These are phyloP conservation scores for Coemansia sp. DNA, from an alignment of 371 early-diverging fungal genomes.

Conservation along the genomic window DNA sequence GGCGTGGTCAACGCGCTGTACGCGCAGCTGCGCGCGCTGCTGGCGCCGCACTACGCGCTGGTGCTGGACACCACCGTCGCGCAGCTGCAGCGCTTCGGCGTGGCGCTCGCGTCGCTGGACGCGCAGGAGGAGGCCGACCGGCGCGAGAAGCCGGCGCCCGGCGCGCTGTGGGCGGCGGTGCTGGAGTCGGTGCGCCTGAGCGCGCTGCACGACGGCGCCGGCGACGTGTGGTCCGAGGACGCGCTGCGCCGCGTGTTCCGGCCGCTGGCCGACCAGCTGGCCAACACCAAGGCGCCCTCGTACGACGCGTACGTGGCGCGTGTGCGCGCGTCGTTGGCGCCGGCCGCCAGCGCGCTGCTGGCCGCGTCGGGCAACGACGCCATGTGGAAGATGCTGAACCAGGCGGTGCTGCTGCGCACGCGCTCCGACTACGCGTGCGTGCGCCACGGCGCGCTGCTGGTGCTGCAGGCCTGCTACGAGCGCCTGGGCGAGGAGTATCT, in stretches of 20 bases:
- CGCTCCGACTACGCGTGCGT: slow-evolving; percentile 70
- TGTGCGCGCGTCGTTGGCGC: slow-evolving; percentile 68
- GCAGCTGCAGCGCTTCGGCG: slow-evolving; percentile 57
- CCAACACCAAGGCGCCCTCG: slow-evolving; percentile 52
- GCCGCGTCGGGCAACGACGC: slow-evolving; percentile 76
- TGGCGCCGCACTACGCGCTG: slow-evolving; percentile 80
- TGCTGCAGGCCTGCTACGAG: slow-evolving; percentile 77
- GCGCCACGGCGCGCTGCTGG: slow-evolving; percentile 71
- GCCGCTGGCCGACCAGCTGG: slow-evolving; percentile 68
- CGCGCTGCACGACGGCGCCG: slow-evolving; percentile 40
- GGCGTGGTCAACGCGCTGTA: slow-evolving; percentile 69
- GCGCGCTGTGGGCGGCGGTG: slow-evolving; percentile 45
- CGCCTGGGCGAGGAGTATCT: slow-evolving; percentile 91
- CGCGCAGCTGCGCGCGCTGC: slow-evolving; percentile 78
- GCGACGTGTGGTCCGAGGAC: slow-evolving; percentile 66
- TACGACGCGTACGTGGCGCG: slow-evolving; percentile 52
- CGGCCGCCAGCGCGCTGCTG: slow-evolving; percentile 81
- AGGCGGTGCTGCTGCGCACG: slow-evolving; percentile 73
- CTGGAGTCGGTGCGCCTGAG: slow-evolving; percentile 46
- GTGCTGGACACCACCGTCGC: slow-evolving; percentile 71
- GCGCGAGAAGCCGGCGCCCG: slow-evolving; percentile 25
- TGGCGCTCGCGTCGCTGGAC: slow-evolving; percentile 30
- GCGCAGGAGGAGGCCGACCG: slow-evolving; percentile 35
- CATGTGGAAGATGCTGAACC: slow-evolving; percentile 86
- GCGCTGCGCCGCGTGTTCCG: slow-evolving; percentile 70